Evolutionary conservation across 768 basidiomycete genomes (phyloP), one percentile per base, ranked within the genome.

Genomic region (Arthromyces matolae): DNA sequence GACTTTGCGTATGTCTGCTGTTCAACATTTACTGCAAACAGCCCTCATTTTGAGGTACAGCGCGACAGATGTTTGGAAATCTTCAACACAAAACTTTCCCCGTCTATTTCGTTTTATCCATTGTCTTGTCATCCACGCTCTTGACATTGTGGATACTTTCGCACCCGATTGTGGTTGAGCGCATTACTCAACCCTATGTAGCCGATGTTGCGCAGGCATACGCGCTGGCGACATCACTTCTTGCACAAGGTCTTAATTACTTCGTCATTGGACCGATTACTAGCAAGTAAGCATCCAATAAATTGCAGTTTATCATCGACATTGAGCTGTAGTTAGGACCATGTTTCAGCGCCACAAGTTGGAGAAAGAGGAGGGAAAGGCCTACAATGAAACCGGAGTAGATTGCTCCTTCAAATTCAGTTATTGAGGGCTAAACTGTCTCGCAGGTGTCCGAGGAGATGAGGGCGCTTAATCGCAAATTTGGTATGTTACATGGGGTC

Each of bases 51-150:
- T 22, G 29, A 24, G 28, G 35, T 38, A n/a, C 47, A 85, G 82
- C 87, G 14, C 79, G 86, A 38, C 77, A 82, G 40, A 81, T 86
- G 49, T 92, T 92, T 51, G 78, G 83, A 8, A 69, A 75, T 33
- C 75, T 93, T 27, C 89, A 92, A 59, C 81, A 87, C 59, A 79
- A 76, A 57, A 79, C 76, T 1, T 88, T 88, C 66, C 86, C 89
- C 1, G 63, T 86, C 52, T 91, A 87, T 66, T 92, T 92, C 57
- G 61, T 74, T 14, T 61, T 79, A 33, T 83, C 81, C 10, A 76
- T 86, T 29, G 55, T 64, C 19, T 64, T 85, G 27, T 76, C 83
- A 22, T 68, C 77, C 1, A 65, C 67, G 18, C 72, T 92, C 31
- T 63, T 88, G 37, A 71, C 69, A 2, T 65, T 75, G 44, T 88